Percentiles rank a stretch among this genome's conserved stretches.
Conservation (phyloP, 2,329 filamentous ascomycete genomes). For the Mariannaea elegans region DNA sequence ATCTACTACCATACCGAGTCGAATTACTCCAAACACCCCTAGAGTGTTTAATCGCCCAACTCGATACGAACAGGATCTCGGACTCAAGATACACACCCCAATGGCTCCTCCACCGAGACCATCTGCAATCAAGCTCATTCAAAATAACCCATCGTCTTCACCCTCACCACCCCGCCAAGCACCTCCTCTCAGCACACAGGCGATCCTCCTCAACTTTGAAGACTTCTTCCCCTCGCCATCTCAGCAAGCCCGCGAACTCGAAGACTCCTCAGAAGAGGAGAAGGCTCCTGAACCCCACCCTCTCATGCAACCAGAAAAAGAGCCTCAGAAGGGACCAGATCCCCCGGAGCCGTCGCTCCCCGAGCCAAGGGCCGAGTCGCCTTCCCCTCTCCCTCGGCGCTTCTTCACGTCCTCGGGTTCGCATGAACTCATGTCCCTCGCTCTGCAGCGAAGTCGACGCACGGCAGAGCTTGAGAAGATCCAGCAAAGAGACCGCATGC, state of each 20-base stretch:
- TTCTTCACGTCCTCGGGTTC: conserved; percentile 52
- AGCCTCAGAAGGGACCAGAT: not conserved
- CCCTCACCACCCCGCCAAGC: conserved; percentile 30
- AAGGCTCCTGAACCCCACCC: conserved; percentile 18
- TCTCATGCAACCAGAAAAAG: not conserved
- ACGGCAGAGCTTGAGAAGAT: conserved; percentile 44
- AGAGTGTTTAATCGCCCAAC: not conserved
- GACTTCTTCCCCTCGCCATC: conserved; percentile 66
- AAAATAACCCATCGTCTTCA: conserved; percentile 17
- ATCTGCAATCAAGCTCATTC: conserved; percentile 6
- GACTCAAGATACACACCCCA: conserved; percentile 18
- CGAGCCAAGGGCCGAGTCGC: conserved; percentile 15
- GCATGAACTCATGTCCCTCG: conserved; percentile 46
- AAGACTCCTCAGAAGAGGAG: conserved; percentile 38
- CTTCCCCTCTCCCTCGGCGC: conserved; percentile 32
- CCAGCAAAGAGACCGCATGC: conserved; percentile 37
- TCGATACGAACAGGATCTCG: conserved; percentile 33
- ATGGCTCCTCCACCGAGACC: not conserved
- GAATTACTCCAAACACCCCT: not conserved
- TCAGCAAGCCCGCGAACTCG: conserved; percentile 63
- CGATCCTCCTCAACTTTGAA: conserved; percentile 61
- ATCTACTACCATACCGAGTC: not conserved
- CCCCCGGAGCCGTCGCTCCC: conserved; percentile 30
- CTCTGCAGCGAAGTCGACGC: conserved; percentile 47
- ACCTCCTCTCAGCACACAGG: conserved; percentile 58